Evolutionary conservation across 2,329 filamentous ascomycete genomes (phyloP).

Genomic region (Neofusicoccum ribis): DNA sequence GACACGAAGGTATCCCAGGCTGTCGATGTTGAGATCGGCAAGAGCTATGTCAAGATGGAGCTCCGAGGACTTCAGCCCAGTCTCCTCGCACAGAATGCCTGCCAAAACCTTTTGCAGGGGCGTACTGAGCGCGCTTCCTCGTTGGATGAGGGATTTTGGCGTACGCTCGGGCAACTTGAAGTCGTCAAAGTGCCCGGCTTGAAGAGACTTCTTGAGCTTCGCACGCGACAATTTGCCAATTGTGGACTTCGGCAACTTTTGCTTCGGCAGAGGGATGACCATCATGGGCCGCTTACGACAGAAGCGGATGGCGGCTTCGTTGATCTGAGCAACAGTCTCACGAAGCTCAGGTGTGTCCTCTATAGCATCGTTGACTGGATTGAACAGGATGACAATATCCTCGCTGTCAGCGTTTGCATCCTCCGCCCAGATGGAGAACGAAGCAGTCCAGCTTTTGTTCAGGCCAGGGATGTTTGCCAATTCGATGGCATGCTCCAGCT

Average conservation of each 20-base stretch:
- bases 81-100: not conserved
- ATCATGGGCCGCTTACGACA: slow-evolving; percentile 11
- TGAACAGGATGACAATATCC: slow-evolving; percentile 17
- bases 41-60: slow-evolving; percentile 3
- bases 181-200: slow-evolving; percentile 7
- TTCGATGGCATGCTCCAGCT: slow-evolving; percentile 28
- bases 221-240: slow-evolving; percentile 18
- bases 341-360: slow-evolving; percentile 12
- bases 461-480: slow-evolving; percentile 22
- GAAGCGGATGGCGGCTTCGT: slow-evolving; percentile 15
- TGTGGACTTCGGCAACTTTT: slow-evolving; percentile 17
- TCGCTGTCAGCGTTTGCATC: slow-evolving; percentile 14
- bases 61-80: slow-evolving; percentile 3
- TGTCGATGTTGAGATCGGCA: slow-evolving; percentile 13
- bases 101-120: slow-evolving; percentile 16
- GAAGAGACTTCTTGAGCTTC: slow-evolving; percentile 17
- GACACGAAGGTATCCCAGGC: slow-evolving; percentile 16
- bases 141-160: not conserved
- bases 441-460: slow-evolving; percentile 6
- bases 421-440: slow-evolving; percentile 16
- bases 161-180: slow-evolving; percentile 4
- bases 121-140: not conserved
- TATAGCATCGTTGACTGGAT: not conserved
- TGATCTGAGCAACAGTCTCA: not conserved
- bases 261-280: slow-evolving; percentile 15